phyloP scores from a whole-genome alignment of 306 rosid genomes.

The Lotus japonicus region DNA sequence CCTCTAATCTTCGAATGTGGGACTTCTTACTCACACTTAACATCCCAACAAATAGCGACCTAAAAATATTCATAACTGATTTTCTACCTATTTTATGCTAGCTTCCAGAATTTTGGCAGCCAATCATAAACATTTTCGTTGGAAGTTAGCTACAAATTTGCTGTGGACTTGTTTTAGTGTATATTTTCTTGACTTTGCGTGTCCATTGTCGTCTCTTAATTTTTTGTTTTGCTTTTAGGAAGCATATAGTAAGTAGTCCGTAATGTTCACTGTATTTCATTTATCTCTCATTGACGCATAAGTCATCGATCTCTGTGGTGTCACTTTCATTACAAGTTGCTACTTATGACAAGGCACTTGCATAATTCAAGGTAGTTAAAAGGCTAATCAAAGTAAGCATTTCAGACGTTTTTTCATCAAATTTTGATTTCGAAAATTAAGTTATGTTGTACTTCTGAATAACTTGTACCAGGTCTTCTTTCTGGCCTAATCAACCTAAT shows the following conservation, averaged over 20 bases:
- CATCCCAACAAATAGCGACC: too few species aligned
- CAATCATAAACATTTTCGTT: too few species aligned
- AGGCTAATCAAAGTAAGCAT: constrained; percentile 7
- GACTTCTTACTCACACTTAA: too few species aligned
- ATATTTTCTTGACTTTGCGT: not conserved
- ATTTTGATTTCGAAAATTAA: not conserved
- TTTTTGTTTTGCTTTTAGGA: constrained; percentile 9
- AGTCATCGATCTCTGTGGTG: not conserved
- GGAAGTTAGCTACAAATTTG: too few species aligned
- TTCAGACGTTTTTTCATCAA: not conserved
- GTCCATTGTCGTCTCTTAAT: not conserved
- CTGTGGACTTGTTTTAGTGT: not conserved
- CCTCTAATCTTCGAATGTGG: too few species aligned
- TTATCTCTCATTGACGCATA: constrained; percentile 8
- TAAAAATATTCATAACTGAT: too few species aligned
- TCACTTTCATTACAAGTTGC: constrained; percentile 20
- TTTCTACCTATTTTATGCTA: too few species aligned
- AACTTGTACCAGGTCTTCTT: constrained; percentile 1
- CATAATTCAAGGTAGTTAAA: not conserved
- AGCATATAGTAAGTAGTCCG: constrained; percentile 8
- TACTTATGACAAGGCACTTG: constrained; percentile 11
- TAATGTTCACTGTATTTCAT: not conserved
- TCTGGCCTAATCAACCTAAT: constrained; percentile 1
- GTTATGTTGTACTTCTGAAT: not conserved
- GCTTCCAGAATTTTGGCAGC: too few species aligned